Percentiles rank a stretch among this genome's conserved stretches.
Evolutionary conservation across 805 yeast genomes (phyloP).

Genomic region (Candida coleopterorum): DNA sequence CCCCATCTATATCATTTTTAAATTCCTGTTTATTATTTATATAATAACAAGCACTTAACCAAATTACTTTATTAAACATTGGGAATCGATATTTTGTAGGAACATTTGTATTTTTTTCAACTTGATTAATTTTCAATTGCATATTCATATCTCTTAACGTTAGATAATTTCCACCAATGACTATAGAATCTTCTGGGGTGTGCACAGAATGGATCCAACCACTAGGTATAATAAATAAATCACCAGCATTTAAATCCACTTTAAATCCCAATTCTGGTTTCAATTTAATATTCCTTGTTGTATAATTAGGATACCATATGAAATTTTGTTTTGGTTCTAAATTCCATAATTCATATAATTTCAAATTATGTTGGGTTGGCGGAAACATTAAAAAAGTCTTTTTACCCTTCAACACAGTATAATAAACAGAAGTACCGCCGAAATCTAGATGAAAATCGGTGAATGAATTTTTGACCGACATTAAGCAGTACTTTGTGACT

Average conservation of each 20-base stretch:
- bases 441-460: constrained; percentile 92
- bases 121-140: constrained; percentile 55
- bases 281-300: constrained; percentile 25
- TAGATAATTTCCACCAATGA: constrained; percentile 84
- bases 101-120: constrained; percentile 68
- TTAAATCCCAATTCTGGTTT: constrained; percentile 43
- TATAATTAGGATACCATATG: constrained; percentile 58
- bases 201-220: constrained; percentile 93
- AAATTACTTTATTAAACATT: constrained; percentile 61
- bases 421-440: constrained; percentile 89
- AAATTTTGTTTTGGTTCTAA: constrained; percentile 54
- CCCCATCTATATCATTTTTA: constrained; percentile 11
- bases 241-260: constrained; percentile 56
- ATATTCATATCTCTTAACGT: constrained; percentile 58
- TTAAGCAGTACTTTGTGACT: constrained; percentile 73
- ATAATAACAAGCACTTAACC: constrained; percentile 57
- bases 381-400: constrained; percentile 77
- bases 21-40: constrained; percentile 21
- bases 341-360: constrained; percentile 70
- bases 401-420: constrained; percentile 70
- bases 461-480: constrained; percentile 76
- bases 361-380: constrained; percentile 61
- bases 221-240: constrained; percentile 76
- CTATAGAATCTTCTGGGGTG: constrained; percentile 75
- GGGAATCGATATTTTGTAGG: constrained; percentile 78